phyloP scores from a whole-genome alignment of 2,329 filamentous ascomycete genomes.

The Cladosporium sp. region DNA sequence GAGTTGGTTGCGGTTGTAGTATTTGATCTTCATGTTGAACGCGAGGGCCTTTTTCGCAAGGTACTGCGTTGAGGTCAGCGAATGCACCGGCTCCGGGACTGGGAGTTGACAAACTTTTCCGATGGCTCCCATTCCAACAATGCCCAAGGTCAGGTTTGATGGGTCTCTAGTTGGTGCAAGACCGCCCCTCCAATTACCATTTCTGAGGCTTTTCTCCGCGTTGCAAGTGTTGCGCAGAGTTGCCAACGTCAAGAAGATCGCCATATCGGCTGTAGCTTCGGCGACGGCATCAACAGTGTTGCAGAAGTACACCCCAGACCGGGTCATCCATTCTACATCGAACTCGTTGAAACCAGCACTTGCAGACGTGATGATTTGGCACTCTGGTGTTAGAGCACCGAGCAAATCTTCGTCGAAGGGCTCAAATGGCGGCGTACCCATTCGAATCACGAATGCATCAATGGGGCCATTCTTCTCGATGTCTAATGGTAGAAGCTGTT shows the following conservation, averaged over 20 bases:
- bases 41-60: slow-evolving; percentile 54
- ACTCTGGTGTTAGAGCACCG: slow-evolving; percentile 34
- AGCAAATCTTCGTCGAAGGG: slow-evolving; percentile 46
- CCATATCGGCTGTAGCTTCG: slow-evolving; percentile 34
- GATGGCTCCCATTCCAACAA: slow-evolving; percentile 62
- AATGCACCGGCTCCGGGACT: background rate
- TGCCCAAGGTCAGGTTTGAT: slow-evolving; percentile 53
- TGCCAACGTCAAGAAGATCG: slow-evolving; percentile 36
- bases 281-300: slow-evolving; percentile 46
- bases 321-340: slow-evolving; percentile 17
- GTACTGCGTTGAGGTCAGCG: slow-evolving; percentile 7
- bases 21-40: slow-evolving; percentile 62
- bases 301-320: slow-evolving; percentile 40
- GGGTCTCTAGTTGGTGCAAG: slow-evolving; percentile 50
- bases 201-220: slow-evolving; percentile 13
- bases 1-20: slow-evolving; percentile 53
- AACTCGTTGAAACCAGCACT: slow-evolving; percentile 32
- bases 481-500: slow-evolving; percentile 30
- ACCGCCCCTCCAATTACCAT: slow-evolving; percentile 13
- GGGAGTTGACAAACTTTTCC: slow-evolving; percentile 21
- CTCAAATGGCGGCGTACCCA: slow-evolving; percentile 45
- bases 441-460: slow-evolving; percentile 45
- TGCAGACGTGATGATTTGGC: slow-evolving; percentile 43
- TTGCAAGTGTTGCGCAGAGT: slow-evolving; percentile 34
- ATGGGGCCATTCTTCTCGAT: slow-evolving; percentile 33